phyloP scores from a whole-genome alignment of 2,329 filamentous ascomycete genomes.

The Aspergillus niger region DNA sequence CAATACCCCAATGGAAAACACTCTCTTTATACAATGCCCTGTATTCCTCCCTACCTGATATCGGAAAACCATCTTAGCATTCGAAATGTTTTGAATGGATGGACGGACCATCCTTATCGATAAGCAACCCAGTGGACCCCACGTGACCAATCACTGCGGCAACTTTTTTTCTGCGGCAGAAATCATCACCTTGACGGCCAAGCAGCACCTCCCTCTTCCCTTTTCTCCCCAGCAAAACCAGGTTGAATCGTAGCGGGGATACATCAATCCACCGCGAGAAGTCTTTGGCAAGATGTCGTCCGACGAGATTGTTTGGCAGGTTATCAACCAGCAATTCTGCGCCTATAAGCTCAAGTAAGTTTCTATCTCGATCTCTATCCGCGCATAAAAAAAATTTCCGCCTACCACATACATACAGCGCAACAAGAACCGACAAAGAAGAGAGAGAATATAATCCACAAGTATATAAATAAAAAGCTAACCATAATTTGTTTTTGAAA shows the following conservation, averaged over 20 bases:
- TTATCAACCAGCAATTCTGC: conserved; percentile 95
- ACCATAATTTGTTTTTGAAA: not conserved
- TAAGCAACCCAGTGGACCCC: conserved; percentile 22
- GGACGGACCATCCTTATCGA: conserved; percentile 28
- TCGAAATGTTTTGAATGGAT: not conserved
- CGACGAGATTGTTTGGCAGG: conserved; percentile 96
- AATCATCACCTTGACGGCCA: conserved; percentile 10
- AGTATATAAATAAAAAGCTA: not conserved
- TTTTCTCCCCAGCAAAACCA: conserved; percentile 18
- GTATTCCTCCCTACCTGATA: not conserved
- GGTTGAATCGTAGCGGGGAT: conserved; percentile 16
- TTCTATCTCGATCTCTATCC: not conserved
- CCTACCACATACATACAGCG: not conserved
- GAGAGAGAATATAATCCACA: no score
- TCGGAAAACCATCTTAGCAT: not conserved
- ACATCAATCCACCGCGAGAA: conserved; percentile 11
- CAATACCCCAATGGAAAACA: not conserved
- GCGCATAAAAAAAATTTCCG: not conserved
- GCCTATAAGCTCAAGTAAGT: conserved; percentile 87
- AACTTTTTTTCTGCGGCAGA: conserved; percentile 34
- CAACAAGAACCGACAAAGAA: not conserved
- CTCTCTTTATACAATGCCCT: not conserved
- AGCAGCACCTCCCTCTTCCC: not conserved
- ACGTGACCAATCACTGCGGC: conserved; percentile 30
- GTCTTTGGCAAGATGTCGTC: conserved; percentile 65